Base-by-base conservation (phyloP, 1,139 yeast species). In the Suhomyces bribrorum region DNA sequence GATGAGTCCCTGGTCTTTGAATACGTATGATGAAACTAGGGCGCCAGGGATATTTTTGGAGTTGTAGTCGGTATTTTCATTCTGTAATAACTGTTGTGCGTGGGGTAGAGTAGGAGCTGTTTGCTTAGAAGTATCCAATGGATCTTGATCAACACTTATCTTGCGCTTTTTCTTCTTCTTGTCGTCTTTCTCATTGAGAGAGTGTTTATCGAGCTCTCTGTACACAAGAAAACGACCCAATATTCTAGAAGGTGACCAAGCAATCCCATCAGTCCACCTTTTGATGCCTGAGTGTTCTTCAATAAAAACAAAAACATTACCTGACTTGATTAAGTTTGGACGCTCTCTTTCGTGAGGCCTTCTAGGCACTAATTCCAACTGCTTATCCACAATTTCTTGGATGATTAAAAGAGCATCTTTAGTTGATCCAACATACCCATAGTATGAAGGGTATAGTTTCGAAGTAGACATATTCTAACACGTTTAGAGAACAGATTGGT, bases 191-290 rank as follows among this genome's bases (percentile, higher is more conserved):
- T 61, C 68, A 29, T 44, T 52, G 8, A 62, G 43, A n/a, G 75
- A 68, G 17, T 71, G 71, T 48, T 77, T 76, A 52, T 86, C 89
- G 37, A 86, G 64, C 58, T 86, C 94, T 29, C 95, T 75, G 59
- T 89, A 89, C 7, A 89, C 83, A 29, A 89, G 66, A 50, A 89
- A 89, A 41, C 94, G 71, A 3, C 95, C 95, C 29, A 87, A 69
- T 22, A 89, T 87, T 36, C 97, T 68, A 2, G 94, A 83, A 0
- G 97, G 96, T 1, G 90, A 81, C 97, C 97, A 89, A 9, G 90
- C 75, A 14, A 86, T 79, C 12, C 97, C 96, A 56, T 89, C 97
- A 0, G 97, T 89, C 97, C 97, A 89, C 39, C 97, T 69, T 58
- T 86, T 86, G 45, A 89, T 88, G 1, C 94, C 92, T 0, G 92